Evolutionary conservation across 208 protist genomes (phyloP), one percentile per base, ranked within the genome.

Genomic region (Crithidia fasciculata): DNA sequence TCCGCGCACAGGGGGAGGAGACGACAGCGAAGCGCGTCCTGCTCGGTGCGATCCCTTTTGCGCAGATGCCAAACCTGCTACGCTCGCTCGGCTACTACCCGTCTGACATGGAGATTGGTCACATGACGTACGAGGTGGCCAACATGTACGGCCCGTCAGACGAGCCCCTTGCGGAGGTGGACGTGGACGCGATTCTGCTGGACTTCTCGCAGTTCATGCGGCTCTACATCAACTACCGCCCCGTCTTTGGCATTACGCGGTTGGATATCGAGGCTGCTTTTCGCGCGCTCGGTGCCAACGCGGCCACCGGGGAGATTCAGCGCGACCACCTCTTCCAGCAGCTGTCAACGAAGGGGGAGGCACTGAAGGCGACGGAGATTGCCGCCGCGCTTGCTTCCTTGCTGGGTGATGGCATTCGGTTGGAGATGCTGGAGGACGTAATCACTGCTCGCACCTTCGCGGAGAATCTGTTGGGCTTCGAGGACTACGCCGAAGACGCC

Each of bases 1-100:
- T 98, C 71, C 83, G 93, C 39, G 80, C 90, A 45, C 97, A 99
- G 71, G 97, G 97, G 5, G 97, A 99, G 81, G 93, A 98, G 60
- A 97, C 95, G 9, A 98, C 93, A 2, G 88, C 89, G 56, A 94
- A 95, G 83, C 89, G 95, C 39, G 87, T 92, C 59, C 80, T 99
- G 69, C 80, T 94, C n/a, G 95, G 94, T 15, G 80, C 83, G 8
- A 94, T 98, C 18, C 92, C 85, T n/a, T 93, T 98, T 61, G 72
- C 85, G 18, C 94, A 98, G 80, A 71, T 98, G 61, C 94, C 95
- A 15, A 97, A 99, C 80, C 76, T 99, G n/a, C 86, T 99, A 65
- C 93, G 97, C 28, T 92, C 97, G 7, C 81, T 98, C n/a, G 95
- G 96, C 44, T 99, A 96, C 89, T 99, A 98, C 86, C 96, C 97